Conservation (phyloP, 352 stramenopile genomes). For the Elongisporangium prolatum region DNA sequence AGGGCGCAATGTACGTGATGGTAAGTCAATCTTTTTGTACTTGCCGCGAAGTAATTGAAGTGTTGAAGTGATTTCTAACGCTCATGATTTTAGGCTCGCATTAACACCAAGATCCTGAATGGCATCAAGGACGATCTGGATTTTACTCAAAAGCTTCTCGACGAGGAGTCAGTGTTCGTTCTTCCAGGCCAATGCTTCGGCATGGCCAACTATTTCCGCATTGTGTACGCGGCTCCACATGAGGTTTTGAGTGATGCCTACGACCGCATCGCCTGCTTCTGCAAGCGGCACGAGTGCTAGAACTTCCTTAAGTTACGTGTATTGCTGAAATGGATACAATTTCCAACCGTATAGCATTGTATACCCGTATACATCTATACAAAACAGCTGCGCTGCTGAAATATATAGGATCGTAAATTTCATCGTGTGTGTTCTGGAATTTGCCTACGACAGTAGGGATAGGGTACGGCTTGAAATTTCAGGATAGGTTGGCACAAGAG, state of each 20-base stretch:
- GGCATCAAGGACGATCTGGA: constrained; percentile 90
- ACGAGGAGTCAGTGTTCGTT: constrained; percentile 95
- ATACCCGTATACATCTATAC: too few species aligned
- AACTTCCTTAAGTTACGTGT: background rate
- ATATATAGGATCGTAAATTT: background rate
- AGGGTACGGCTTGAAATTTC: background rate
- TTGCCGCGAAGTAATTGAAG: too few species aligned
- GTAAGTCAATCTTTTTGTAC: too few species aligned
- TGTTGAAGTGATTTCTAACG: too few species aligned
- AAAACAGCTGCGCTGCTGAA: too few species aligned
- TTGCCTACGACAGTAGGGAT: background rate
- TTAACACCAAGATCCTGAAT: constrained; percentile 66
- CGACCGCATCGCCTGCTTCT: constrained; percentile 53
- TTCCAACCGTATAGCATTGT: too few species aligned
- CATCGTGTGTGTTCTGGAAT: background rate
- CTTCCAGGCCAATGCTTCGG: constrained; percentile 87
- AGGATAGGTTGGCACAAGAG: background rate
- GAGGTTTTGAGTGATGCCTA: constrained; percentile 65
- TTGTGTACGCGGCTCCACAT: constrained; percentile 65
- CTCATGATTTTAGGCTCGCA: constrained; percentile 23
- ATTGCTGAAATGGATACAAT: too few species aligned
- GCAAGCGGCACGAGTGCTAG: constrained; percentile 32
- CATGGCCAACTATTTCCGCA: constrained; percentile 69
- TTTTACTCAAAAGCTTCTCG: constrained; percentile 91
- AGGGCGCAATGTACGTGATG: constrained; percentile 97